These are phyloP conservation scores for Acorus gramineus DNA, from an alignment of 106 monocot genomes.

Conservation along the genomic window DNA sequence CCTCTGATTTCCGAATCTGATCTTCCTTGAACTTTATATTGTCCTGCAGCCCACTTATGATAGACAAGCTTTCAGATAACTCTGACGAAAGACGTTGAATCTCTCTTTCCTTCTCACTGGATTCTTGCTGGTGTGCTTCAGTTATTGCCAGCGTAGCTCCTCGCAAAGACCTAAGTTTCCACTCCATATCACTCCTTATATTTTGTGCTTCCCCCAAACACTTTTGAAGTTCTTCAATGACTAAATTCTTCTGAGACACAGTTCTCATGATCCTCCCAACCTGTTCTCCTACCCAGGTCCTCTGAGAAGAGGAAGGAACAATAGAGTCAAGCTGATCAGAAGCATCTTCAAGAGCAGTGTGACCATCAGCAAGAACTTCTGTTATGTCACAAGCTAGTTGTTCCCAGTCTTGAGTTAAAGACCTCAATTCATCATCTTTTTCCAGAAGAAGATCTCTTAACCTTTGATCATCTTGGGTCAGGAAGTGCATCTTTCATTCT, in stretches of 20 bases:
- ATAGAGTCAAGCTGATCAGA: constrained; percentile 41
- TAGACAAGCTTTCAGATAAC: constrained; percentile 28
- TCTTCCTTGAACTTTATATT: constrained; percentile 23
- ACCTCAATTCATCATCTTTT: constrained; percentile 33
- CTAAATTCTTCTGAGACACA: constrained; percentile 55
- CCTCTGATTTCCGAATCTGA: constrained; percentile 21
- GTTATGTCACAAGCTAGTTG: constrained; percentile 50
- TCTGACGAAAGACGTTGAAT: constrained; percentile 36
- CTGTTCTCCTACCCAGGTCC: constrained; percentile 40
- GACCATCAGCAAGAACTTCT: constrained; percentile 51
- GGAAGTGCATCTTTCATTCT: constrained; percentile 26
- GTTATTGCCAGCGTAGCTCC: constrained; percentile 76
- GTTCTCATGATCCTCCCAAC: constrained; percentile 40
- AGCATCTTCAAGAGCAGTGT: constrained; percentile 51
- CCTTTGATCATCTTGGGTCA: constrained; percentile 39
- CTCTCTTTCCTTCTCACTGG: constrained; percentile 54
- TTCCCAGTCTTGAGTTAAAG: constrained; percentile 45
- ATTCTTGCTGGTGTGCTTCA: constrained; percentile 72
- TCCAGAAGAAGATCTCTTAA: constrained; percentile 35
- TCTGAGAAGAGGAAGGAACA: constrained; percentile 26
- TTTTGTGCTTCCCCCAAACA: constrained; percentile 61
- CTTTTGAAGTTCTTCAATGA: constrained; percentile 78
- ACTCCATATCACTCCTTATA: constrained; percentile 57
- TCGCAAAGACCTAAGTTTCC: constrained; percentile 79
- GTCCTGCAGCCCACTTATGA: constrained; percentile 36